Conservation (phyloP, 495 filamentous ascomycete species). For the Aspergillus heteromorphus region DNA sequence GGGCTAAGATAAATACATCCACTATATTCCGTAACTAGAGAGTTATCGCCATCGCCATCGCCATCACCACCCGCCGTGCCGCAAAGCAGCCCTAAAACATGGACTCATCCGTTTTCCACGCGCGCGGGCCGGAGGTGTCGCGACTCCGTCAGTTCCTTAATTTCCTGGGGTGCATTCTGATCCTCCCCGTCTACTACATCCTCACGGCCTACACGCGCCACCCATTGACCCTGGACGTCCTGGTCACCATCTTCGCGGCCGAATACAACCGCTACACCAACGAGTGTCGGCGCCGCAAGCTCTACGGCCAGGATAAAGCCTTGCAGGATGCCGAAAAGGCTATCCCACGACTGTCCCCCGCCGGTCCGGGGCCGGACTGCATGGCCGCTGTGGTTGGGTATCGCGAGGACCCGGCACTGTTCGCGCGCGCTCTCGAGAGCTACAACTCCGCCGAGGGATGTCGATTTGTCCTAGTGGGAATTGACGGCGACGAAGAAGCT, state of each 20-base stretch:
- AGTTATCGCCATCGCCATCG: too few species aligned
- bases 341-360: background rate
- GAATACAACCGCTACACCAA: constrained; percentile 24
- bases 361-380: constrained; percentile 13
- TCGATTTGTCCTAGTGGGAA: constrained; percentile 25
- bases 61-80: too few species aligned
- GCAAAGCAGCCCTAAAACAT: too few species aligned
- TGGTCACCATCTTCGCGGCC: constrained; percentile 22
- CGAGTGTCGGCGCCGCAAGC: constrained; percentile 14
- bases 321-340: constrained; percentile 10
- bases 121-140: constrained; percentile 20
- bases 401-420: constrained; percentile 29
- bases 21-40: too few species aligned
- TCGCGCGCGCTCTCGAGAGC: constrained; percentile 26
- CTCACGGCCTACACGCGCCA: constrained; percentile 18
- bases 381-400: constrained; percentile 31
- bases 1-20: too few species aligned
- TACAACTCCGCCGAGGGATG: constrained; percentile 21
- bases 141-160: constrained; percentile 22
- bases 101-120: constrained; percentile 12
- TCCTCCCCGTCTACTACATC: constrained; percentile 19
- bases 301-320: constrained; percentile 2
- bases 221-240: constrained; percentile 22
- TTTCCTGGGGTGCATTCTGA: constrained; percentile 20
- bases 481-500: constrained; percentile 24